phyloP scores from a whole-genome alignment of 495 filamentous ascomycete species.

The Hyaloscypha bicolor region DNA sequence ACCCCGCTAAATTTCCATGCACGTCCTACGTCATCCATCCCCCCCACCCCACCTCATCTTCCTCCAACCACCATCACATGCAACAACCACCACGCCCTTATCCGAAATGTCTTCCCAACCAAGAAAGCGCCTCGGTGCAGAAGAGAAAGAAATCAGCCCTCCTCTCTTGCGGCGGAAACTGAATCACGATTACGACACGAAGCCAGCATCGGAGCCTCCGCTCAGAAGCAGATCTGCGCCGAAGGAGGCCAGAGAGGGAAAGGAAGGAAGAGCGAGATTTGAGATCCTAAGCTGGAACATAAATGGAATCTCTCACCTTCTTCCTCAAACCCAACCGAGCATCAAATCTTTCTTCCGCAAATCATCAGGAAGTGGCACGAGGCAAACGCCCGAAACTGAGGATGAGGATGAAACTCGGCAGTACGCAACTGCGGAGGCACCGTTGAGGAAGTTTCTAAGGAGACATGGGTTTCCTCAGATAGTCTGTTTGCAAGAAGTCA shows the following conservation, averaged over 20 bases:
- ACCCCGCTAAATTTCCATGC: too few species aligned
- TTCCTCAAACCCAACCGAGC: slow-evolving; percentile 32
- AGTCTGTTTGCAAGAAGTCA: slow-evolving; percentile 56
- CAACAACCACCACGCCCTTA: not conserved
- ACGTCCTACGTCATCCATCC: too few species aligned
- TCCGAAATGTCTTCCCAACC: not conserved
- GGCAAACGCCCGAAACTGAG: not conserved
- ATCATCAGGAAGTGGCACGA: not conserved
- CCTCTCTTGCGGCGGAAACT: not conserved
- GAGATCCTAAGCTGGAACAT: slow-evolving; percentile 53
- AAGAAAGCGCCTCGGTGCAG: not conserved
- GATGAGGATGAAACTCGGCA: not conserved
- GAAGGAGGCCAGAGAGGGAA: not conserved
- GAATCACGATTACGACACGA: not conserved
- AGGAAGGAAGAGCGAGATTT: not conserved
- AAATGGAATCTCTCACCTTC: slow-evolving; percentile 50
- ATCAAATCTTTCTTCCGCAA: slow-evolving; percentile 48
- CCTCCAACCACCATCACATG: too few species aligned
- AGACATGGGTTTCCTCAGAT: slow-evolving; percentile 50
- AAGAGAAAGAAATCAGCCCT: not conserved
- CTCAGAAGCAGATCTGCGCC: too few species aligned
- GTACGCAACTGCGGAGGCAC: slow-evolving; percentile 40
- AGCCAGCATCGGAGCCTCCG: too few species aligned
- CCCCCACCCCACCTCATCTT: too few species aligned
- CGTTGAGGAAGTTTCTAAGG: slow-evolving; percentile 29